These are phyloP conservation scores for Torulaspora delbrueckii DNA, from an alignment of 805 yeast species.

Conservation along the genomic window DNA sequence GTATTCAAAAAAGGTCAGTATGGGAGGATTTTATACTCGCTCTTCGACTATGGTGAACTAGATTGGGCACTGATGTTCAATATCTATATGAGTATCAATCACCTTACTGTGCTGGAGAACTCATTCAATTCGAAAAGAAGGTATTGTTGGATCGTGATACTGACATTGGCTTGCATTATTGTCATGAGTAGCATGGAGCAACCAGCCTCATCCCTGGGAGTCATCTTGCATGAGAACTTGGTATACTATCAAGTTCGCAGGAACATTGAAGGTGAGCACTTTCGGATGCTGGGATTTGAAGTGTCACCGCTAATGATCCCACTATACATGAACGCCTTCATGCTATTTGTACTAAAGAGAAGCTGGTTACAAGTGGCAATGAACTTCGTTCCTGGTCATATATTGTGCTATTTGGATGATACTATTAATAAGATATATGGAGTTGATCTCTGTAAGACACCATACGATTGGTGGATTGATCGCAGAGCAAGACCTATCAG, in stretches of 20 bases:
- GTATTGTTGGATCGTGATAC: slow-evolving; percentile 26
- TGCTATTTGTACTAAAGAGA: slow-evolving; percentile 20
- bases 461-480: slow-evolving; percentile 25
- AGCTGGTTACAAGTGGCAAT: slow-evolving; percentile 22
- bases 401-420: slow-evolving; percentile 28
- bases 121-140: slow-evolving; percentile 23
- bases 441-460: slow-evolving; percentile 27
- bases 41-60: slow-evolving; percentile 38
- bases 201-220: slow-evolving; percentile 28
- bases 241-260: slow-evolving; percentile 26
- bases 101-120: slow-evolving; percentile 27
- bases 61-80: slow-evolving; percentile 23
- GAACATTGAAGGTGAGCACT: slow-evolving; percentile 17
- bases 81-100: slow-evolving; percentile 21
- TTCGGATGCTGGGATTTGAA: slow-evolving; percentile 22
- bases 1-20: slow-evolving; percentile 39
- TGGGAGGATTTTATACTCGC: slow-evolving; percentile 37
- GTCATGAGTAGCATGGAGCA: slow-evolving; percentile 25
- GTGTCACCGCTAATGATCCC: slow-evolving; percentile 22
- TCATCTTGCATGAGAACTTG: slow-evolving; percentile 27
- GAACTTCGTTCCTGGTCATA: slow-evolving; percentile 31
- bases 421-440: slow-evolving; percentile 25
- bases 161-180: slow-evolving; percentile 18
- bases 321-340: slow-evolving; percentile 20
- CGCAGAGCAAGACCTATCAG: slow-evolving; percentile 4